Percentiles rank a stretch among this genome's conserved stretches.
Evolutionary conservation across 106 monocot species (phyloP).

Genomic region (Dendrobium huoshanense): DNA sequence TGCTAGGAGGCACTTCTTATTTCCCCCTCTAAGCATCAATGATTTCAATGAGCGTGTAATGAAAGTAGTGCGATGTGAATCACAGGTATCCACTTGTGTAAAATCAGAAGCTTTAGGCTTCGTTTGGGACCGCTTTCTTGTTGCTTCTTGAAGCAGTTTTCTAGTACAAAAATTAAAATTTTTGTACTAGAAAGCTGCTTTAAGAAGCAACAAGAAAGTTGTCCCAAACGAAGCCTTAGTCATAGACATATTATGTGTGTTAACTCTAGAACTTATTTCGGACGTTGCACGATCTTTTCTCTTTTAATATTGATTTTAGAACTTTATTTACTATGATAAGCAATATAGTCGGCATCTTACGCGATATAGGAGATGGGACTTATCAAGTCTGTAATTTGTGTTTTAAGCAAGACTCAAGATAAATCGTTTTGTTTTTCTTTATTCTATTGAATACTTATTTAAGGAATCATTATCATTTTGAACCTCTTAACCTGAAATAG

Average conservation of each 20-base stretch:
- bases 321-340: neutral
- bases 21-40: conserved; percentile 80
- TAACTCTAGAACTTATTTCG: neutral
- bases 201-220: no score
- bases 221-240: neutral
- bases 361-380: neutral
- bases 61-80: conserved; percentile 92
- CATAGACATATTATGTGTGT: conserved; percentile 2
- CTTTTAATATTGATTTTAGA: neutral
- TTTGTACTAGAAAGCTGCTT: no score
- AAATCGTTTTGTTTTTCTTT: neutral
- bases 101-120: neutral
- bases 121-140: no score
- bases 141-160: no score
- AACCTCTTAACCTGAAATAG: neutral
- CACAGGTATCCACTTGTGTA: conserved; percentile 60
- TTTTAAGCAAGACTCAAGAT: neutral
- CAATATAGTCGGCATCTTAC: neutral
- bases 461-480: neutral
- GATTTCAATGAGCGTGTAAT: conserved; percentile 89
- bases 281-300: neutral
- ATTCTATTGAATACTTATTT: neutral
- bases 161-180: no score
- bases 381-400: neutral
- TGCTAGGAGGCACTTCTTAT: conserved; percentile 91